Conservation (phyloP, 805 yeast genomes). For the Naumovozyma baii region DNA sequence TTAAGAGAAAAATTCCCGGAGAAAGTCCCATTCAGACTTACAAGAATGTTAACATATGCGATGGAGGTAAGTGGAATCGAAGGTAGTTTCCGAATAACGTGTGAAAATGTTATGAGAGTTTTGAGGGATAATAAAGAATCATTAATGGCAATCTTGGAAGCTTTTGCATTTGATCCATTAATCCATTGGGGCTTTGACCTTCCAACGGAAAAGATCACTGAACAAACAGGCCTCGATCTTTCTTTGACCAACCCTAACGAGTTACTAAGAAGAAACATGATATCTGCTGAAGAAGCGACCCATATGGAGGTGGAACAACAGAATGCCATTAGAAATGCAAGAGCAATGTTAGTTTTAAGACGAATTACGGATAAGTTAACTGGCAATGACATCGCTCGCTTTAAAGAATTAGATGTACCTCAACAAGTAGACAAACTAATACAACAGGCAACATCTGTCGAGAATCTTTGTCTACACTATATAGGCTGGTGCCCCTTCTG, state of each 20-base stretch:
- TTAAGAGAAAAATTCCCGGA: conserved; percentile 95
- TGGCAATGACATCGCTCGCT: conserved; percentile 82
- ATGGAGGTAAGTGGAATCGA: conserved; percentile 99
- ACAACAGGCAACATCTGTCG: conserved; percentile 93
- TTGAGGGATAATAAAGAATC: conserved; percentile 91
- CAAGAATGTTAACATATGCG: conserved; percentile 94
- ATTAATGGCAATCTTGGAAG: conserved; percentile 93
- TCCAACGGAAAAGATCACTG: conserved; percentile 70
- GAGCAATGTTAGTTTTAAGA: conserved; percentile 82
- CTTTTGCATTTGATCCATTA: conserved; percentile 96
- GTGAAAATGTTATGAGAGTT: conserved; percentile 95
- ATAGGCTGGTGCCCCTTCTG: conserved; percentile 99
- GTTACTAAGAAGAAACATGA: conserved; percentile 58
- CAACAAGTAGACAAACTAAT: conserved; percentile 89
- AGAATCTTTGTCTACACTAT: conserved; percentile 90
- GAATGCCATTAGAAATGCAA: conserved; percentile 69
- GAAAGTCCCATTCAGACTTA: conserved; percentile 92
- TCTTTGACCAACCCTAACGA: conserved; percentile 65
- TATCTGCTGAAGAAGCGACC: conserved; percentile 68
- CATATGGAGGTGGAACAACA: conserved; percentile 58
- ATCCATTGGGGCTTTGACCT: conserved; percentile 98
- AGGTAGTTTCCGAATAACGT: conserved; percentile 91
- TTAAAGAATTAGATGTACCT: conserved; percentile 64
- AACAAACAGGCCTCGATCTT: conserved; percentile 59
- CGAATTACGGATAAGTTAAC: conserved; percentile 87